These are phyloP conservation scores for Parastagonospora nodorum DNA, from an alignment of 2,329 filamentous ascomycete genomes.

Conservation along the genomic window DNA sequence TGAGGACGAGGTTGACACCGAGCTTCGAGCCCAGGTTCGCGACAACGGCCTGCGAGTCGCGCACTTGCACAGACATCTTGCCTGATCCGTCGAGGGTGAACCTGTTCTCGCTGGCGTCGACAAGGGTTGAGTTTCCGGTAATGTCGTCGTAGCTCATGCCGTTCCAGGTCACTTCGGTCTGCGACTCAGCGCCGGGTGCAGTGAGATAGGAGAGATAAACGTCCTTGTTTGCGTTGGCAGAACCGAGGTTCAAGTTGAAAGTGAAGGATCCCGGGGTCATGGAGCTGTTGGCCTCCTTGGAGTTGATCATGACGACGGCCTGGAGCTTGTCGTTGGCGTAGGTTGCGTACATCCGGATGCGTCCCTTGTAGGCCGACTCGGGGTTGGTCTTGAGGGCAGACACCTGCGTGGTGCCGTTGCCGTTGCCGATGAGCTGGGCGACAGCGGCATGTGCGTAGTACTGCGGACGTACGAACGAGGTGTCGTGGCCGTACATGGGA, in stretches of 20 bases:
- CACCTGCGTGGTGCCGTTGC: constrained; percentile 54
- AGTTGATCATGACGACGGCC: constrained; percentile 55
- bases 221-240: constrained; percentile 47
- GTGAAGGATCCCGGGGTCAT: constrained; percentile 49
- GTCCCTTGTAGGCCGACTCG: constrained; percentile 46
- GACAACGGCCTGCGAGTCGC: constrained; percentile 55
- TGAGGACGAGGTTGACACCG: constrained; percentile 39
- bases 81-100: constrained; percentile 29
- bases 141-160: constrained; percentile 52
- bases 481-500: constrained; percentile 45
- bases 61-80: constrained; percentile 34
- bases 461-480: constrained; percentile 54
- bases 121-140: constrained; percentile 48
- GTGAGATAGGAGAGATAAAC: constrained; percentile 56
- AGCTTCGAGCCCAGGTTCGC: constrained; percentile 51
- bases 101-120: constrained; percentile 40
- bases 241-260: constrained; percentile 50
- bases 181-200: constrained; percentile 52
- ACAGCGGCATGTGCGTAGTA: constrained; percentile 60
- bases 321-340: constrained; percentile 52
- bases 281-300: constrained; percentile 47
- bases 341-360: constrained; percentile 51
- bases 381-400: constrained; percentile 40
- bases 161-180: constrained; percentile 53
- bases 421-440: constrained; percentile 55